Evolutionary conservation across 192 early-diverging fungal species (phyloP), one percentile per base, ranked within the genome.

Genomic region (Rhizophagus sp.): DNA sequence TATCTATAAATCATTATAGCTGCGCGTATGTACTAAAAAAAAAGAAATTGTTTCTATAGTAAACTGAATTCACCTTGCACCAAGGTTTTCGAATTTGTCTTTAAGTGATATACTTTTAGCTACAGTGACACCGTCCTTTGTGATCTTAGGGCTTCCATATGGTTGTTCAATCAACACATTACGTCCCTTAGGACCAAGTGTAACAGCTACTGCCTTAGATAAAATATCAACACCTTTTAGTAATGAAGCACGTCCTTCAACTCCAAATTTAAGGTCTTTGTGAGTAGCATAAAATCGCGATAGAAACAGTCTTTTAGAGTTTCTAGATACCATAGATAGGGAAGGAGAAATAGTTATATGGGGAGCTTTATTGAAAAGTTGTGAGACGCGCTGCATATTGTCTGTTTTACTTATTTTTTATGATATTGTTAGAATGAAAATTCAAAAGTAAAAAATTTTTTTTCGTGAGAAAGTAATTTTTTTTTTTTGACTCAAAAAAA

Each of bases 81-180:
- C 98, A 62, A 99, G 91, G 90, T 99, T 99, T 89, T 99, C 98
- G 84, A 99, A 97, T 87, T 96, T 97, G 88, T 99, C 96, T 85
- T 98, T 94, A 47, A 99, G 91, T 47, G 91, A 88, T 85, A 99
- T 96, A 80, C 95, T 93, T 90, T 98, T 99, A 73, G 98, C 98
- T 27, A 99, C 98, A 69, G 98, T 97, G 57, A 99, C 98, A 86
- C 98, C 98, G 86, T 99, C 98, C 94, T 99, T 99, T 85, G 98
- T 99, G 89, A 99, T 99, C 91, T 98, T 99, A 80, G 98, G 98
- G 52, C 93, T 91, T 50, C 97, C 98, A 80, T 97, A 99, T 50
- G 95, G 84, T 87, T 99, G 98, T 85, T 98, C 96, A 84, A 99
- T 99, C 79, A 99, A 89, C 25, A 99, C 98, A 84, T 98, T 98